Conservation (phyloP, 2,329 filamentous ascomycete genomes). For the Ophiostoma sp. region DNA sequence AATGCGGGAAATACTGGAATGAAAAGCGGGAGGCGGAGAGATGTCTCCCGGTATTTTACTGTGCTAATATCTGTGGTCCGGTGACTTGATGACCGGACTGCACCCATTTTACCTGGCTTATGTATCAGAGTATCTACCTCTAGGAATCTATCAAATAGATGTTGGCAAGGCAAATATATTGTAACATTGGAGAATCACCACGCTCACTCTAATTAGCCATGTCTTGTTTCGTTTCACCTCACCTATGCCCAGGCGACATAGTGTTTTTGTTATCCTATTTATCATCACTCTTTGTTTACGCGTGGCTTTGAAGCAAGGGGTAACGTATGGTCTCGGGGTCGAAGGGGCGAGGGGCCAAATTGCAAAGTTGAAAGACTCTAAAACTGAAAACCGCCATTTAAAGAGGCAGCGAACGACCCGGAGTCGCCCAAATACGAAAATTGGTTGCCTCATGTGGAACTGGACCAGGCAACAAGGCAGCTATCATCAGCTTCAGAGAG, state of each 20-base stretch:
- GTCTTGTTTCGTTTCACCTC: conserved; percentile 10
- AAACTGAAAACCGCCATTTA: no score
- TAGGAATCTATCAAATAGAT: neutral
- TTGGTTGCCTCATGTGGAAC: neutral
- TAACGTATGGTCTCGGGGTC: neutral
- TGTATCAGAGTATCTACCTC: neutral
- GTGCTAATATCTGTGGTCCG: neutral
- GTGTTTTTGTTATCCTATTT: neutral
- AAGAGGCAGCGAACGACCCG: neutral
- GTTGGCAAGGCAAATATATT: neutral
- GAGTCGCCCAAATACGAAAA: neutral
- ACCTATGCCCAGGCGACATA: neutral
- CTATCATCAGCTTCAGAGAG: neutral
- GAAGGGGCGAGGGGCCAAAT: neutral
- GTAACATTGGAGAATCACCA: neutral
- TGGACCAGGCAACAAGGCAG: neutral
- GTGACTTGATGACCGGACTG: neutral
- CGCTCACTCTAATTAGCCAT: neutral
- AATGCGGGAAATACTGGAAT: conserved; percentile 7
- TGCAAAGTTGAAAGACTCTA: neutral
- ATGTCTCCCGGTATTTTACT: neutral
- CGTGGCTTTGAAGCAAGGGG: conserved; percentile 2
- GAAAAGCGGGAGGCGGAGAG: conserved; percentile 10
- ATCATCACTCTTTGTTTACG: neutral
- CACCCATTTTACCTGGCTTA: neutral